Evolutionary conservation across 2,329 filamentous ascomycete genomes (phyloP), one percentile per base, ranked within the genome.

Genomic region (Exophiala alcalophila): DNA sequence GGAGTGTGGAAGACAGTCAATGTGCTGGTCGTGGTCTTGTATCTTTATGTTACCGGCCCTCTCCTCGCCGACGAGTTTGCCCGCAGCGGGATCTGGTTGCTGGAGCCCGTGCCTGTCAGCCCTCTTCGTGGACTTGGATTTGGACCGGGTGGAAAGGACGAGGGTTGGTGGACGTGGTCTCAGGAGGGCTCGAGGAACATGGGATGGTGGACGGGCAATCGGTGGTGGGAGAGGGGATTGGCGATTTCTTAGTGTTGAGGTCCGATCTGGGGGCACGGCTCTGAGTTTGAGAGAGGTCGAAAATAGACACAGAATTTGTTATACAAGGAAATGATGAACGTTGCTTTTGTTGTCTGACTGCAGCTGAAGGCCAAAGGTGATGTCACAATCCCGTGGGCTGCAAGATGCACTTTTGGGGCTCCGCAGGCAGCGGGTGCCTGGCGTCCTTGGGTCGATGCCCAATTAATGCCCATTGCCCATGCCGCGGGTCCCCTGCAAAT

Each of bases 101-200:
- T 80, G 49, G 88, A 96, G 63, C 87, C 88, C 0, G 65, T 94
- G n/a, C 87, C 89, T 0, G 52, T 91, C 6, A 94, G 86, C 40
- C 59, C 75, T 1, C 59, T 89, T n/a, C 72, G 87, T 18, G 77
- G 74, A 2, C 23, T 90, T 11, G 83, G 84, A 0, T 68, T 83
- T 23, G 84, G 83, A 0, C 66, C 68, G 1, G 63, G 49, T 24
- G 49, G 49, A 15, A 52, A 71, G 12, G 77, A 74, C 0, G 80
- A 85, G 56, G 66, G 72, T 1, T 82, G 78, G 72, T 86, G 78
- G 77, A 78, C 84, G 55, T 88, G 83, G 78, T 49, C 46, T 42
- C 44, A 52, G 23, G 50, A 53, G 23, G 52, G 52, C 11, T 47
- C 50, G 10, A 40, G 34, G 16, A 33, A 23, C 33, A 16, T 53